Evolutionary conservation across 225 moss, liverwort and hornwort genomes (phyloP), one percentile per base, ranked within the genome.

Genomic region (Anthoceros angustus): DNA sequence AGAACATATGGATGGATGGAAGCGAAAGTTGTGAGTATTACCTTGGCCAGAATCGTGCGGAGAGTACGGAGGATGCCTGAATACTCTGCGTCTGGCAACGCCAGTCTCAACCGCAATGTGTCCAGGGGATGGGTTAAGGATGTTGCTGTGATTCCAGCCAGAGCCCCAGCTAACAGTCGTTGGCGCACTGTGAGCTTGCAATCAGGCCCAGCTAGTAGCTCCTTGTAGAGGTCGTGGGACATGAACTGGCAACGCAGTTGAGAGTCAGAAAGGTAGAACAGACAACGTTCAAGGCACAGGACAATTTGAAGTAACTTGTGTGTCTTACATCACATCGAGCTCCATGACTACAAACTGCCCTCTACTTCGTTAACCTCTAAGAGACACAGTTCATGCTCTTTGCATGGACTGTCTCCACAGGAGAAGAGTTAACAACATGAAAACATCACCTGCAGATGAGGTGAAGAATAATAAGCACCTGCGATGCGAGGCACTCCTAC

Each of bases 41-140:
- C 55, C 55, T 55, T 55, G 55, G 55, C 55, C 14, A 55, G 7
- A 23, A 55, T 55, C n/a, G 18, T 55, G 55, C 55, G 55, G 14
- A 55, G 7, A 55, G 55, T 23, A 20, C 1, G 55, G 18, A 55
- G 12, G 7, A 55, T 15, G 55, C 55, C 55, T 15, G 55, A 55
- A 23, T 8, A 20, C 14, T 55, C 55, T 55, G 55, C 8, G 23
- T 55, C 14, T 15, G 55, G 55, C 23, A 55, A 55, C 18, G 55
- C 55, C 55, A 55, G n/a, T 20, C 55, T 18, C 55, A 55, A 55
- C 5, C 55, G 55, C n/a, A 55, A 55, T 18, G 55, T 55, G 23
- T 55, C 55, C n/a, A 55, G 23, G 7, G 55, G 55, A 55, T 55
- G 55, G n/a, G 55, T 55, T n/a, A 55, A 55, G n/a, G 55, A 15